Evolutionary conservation across 768 basidiomycete species (phyloP), one percentile per base, ranked within the genome.

Genomic region (Boletus reticuloceps): DNA sequence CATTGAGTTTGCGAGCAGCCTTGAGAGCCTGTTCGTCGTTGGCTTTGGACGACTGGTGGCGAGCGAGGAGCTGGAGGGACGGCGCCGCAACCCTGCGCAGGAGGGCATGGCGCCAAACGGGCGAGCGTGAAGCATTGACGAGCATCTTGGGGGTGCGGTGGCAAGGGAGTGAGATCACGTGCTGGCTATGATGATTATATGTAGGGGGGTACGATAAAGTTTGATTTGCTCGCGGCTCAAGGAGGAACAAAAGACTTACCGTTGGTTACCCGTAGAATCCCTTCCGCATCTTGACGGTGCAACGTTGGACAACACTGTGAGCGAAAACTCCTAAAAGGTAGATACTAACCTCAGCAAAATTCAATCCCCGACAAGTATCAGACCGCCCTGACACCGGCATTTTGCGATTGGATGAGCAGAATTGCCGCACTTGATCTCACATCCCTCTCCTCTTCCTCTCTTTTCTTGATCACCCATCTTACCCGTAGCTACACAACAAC

Each of bases 321-420:
- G 29, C 27, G 27, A 29, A 29, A 29, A 9, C 34, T 4, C 6
- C 13, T 36, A 36, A 36, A 36, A 36, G 34, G 11, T 11, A 14
- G 12, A 36, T n/a, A n/a, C n/a, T n/a, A n/a, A n/a, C n/a, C n/a
- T 14, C 34, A 11, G 34, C 0, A 13, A 36, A 5, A 2, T 12
- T 6, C 0, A 13, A 6, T 14, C 34, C 14, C 12, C 14, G 34
- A 36, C 6, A n/a, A 41, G 13, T 14, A 2, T 7, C 5, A 3
- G 2, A 22, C 22, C 2, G 3, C 20, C 20, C 20, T 12, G 44
- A 29, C 10, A 25, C 32, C 22, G 32, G 58, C 53, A 69, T 66
- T 63, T 71, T 68, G 69, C 71, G 51, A 71, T 73, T 70, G 72
- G 70, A 46, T 64, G 56, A 54, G 74, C 73, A 70, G 46, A 77